Evolutionary conservation across 495 filamentous ascomycete species (phyloP).

Genomic region (Aspergillus ellipticus): DNA sequence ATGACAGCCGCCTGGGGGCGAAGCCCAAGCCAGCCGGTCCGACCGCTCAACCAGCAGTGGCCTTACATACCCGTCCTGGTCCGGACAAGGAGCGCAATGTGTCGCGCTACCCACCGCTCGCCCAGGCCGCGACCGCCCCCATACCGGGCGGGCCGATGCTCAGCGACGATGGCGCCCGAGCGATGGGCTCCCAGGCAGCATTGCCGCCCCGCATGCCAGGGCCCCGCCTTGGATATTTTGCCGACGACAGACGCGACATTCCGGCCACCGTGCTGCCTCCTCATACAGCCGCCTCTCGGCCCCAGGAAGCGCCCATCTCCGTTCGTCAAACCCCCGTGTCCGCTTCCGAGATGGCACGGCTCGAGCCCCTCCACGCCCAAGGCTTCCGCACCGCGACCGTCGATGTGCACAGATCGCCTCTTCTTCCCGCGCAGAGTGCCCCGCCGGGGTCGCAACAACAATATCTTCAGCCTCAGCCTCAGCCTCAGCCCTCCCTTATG

Average conservation of each 20-base stretch:
- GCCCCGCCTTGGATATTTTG: slow-evolving; percentile 43
- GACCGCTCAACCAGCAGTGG: slow-evolving; percentile 28
- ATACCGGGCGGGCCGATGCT: slow-evolving; percentile 22
- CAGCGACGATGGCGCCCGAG: slow-evolving; percentile 31
- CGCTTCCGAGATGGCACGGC: slow-evolving; percentile 32
- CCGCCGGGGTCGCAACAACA: slow-evolving; percentile 15
- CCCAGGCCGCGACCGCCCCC: slow-evolving; percentile 40
- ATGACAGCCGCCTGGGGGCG: slow-evolving; percentile 47
- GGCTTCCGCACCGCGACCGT: slow-evolving; percentile 16
- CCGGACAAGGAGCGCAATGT: slow-evolving; percentile 37
- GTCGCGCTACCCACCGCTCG: slow-evolving; percentile 39
- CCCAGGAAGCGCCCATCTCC: slow-evolving; percentile 30
- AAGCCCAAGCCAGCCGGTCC: slow-evolving; percentile 39
- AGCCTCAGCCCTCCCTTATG: slow-evolving; percentile 26
- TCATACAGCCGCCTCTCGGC: slow-evolving; percentile 21
- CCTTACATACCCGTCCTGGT: slow-evolving; percentile 27
- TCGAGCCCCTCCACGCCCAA: slow-evolving; percentile 36
- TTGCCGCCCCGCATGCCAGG: slow-evolving; percentile 30
- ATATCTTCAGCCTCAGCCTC: slow-evolving; percentile 30
- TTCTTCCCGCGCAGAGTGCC: slow-evolving; percentile 12
- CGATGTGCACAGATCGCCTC: slow-evolving; percentile 24
- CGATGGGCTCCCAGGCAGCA: slow-evolving; percentile 26
- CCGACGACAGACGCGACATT: slow-evolving; percentile 43
- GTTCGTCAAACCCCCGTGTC: slow-evolving; percentile 29
- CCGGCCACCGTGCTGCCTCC: slow-evolving; percentile 26